Base-by-base conservation (phyloP, 2,329 filamentous ascomycete species). In the Claviceps maximensis region DNA sequence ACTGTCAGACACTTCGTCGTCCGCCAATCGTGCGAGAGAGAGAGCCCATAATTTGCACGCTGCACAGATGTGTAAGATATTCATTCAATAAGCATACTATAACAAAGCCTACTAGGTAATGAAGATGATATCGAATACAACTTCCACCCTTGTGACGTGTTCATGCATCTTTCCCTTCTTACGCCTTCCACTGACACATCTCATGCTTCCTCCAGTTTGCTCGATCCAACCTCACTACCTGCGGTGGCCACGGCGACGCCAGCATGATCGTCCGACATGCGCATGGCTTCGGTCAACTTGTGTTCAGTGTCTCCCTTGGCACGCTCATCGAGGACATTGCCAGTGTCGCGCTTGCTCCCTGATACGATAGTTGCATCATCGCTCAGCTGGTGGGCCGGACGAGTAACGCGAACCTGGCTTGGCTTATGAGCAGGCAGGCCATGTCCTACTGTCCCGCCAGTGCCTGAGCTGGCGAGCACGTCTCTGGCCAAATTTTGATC, bases 401-500 rank as follows among this genome's bases (percentile, higher is more conserved):
- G 41, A 5, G 41, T 27, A 13, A 19, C 29, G 12, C 13, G 47
- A 8, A 44, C 51, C 5, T 33, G 23, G 10, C 47, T 27, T 19
- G 45, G 15, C 23, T 52, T 49, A 33, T 56, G 50, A 19, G 52
- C 47, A 12, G 51, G 41, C 17, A 59, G 54, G 29, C 13, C 41
- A 40, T 57, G 55, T 23, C 49, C 19, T 19, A 44, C 29, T 21
- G 36, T n/a, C 31, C 21, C 25, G 29, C 21, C 21, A 27, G 15
- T 31, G 36, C n/a, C 23, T 10, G 49, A 49, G 52, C 21, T 25
- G 25, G 54, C 47, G 27, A 51, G 12, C 8, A 49, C 44, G n/a
- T 55, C 55, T 23, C 46, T 47, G 12, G 50, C 53, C 13, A 56
- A 47, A 7, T 40, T 47, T 41, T 58, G 56, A 45, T 53, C 36